Evolutionary conservation across 441 rosid species (phyloP).

Genomic region (Populus hybrid): DNA sequence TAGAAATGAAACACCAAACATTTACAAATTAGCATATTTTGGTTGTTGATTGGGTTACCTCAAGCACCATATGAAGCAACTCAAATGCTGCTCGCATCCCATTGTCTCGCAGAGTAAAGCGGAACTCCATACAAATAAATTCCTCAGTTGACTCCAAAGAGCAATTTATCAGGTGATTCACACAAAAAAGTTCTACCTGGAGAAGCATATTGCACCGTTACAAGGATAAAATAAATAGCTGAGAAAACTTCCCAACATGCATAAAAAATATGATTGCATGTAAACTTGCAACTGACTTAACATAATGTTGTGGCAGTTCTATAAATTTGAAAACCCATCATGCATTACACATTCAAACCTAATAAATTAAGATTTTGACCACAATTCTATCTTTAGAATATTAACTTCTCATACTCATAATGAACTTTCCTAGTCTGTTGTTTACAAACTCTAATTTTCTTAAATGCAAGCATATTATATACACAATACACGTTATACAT

Average conservation of each 20-base stretch:
- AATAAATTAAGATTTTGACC: not conserved
- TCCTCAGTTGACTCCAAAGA: constrained; percentile 99
- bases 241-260: not conserved
- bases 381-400: not conserved
- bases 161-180: constrained; percentile 97
- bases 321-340: not conserved
- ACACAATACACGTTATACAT: not conserved
- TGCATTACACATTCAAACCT: not conserved
- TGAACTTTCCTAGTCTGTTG: not conserved
- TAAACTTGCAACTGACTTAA: not conserved
- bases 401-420: not conserved
- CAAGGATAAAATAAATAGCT: not conserved
- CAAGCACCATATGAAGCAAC: constrained; percentile 99
- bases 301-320: not conserved
- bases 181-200: constrained; percentile 98
- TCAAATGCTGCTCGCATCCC: constrained; percentile 99
- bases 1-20: constrained; percentile 9
- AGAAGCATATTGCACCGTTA: not conserved
- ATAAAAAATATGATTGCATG: not conserved
- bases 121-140: constrained; percentile 98
- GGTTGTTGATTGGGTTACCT: constrained; percentile 48
- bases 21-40: constrained; percentile 3
- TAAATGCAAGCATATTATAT: not conserved
- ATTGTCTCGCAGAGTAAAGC: constrained; percentile 93
- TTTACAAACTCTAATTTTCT: not conserved